Percentiles rank a stretch among this genome's conserved stretches.
These are phyloP conservation scores for Aquilaria malaccensis DNA, from an alignment of 345 rosid species.

Conservation along the genomic window DNA sequence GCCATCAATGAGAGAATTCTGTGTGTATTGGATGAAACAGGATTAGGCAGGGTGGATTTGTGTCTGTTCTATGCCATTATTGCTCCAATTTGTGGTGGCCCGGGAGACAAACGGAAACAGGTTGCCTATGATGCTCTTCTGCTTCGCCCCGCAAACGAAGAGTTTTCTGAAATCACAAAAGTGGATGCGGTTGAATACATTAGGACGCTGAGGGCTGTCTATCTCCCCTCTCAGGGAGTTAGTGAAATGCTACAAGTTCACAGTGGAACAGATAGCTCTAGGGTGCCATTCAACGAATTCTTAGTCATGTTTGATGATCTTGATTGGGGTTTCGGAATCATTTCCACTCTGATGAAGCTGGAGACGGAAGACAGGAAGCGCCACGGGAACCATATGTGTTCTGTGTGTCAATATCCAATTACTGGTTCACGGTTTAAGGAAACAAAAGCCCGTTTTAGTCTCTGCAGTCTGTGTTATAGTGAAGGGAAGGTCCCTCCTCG, in stretches of 20 bases:
- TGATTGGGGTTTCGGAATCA: conserved; percentile 87
- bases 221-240: conserved; percentile 47
- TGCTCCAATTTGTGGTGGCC: conserved; percentile 73
- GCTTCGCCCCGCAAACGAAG: conserved; percentile 74
- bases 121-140: conserved; percentile 70
- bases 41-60: conserved; percentile 75
- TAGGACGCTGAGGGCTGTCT: conserved; percentile 62
- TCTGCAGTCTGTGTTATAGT: conserved; percentile 80
- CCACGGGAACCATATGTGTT: conserved; percentile 61
- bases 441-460: conserved; percentile 62
- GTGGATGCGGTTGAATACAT: conserved; percentile 50
- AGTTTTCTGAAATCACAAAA: conserved; percentile 51
- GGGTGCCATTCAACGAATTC: conserved; percentile 62
- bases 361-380: conserved; percentile 73
- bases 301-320: conserved; percentile 74
- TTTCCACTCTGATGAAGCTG: conserved; percentile 68
- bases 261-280: conserved; percentile 50
- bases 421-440: conserved; percentile 89
- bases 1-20: conserved; percentile 77
- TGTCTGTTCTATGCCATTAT: conserved; percentile 75
- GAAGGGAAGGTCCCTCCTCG: conserved; percentile 80
- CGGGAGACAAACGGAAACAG: conserved; percentile 58
- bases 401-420: conserved; percentile 74
- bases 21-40: conserved; percentile 51
- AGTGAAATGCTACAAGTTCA: conserved; percentile 59